Base-by-base conservation (phyloP, 352 stramenopile genomes). In the Globisporangium paroecandrum region DNA sequence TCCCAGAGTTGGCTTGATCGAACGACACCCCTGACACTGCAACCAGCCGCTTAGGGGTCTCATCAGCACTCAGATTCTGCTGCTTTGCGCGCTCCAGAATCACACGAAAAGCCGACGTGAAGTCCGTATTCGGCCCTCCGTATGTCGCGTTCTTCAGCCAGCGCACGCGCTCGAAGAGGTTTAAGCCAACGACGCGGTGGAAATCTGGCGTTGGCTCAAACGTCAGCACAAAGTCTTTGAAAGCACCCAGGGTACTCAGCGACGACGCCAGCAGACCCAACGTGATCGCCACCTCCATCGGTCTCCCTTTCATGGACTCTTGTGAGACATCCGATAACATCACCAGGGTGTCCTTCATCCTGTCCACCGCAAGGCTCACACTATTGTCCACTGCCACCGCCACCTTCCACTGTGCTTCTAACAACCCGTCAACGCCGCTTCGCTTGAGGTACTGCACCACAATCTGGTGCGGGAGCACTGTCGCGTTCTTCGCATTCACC, bases 351-450 rank as follows among this genome's bases (percentile, higher is more conserved):
- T 36, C 22, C 22, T 58, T 24, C 51, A 58, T n/a, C 3, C n/a
- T 56, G 51, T 58, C 51, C 51, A 36, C 10, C 24, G 25, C 10
- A 2, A 20, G 34, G 34, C 34, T 38, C 34, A 7, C 34, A 38
- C 7, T 12, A 58, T 6, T 36, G 10, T 58, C 10, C 12, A 58
- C 3, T n/a, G 0, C 69, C 7, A 79, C 34, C 55, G 78, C 13
- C 20, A 74, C 76, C 13, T 72, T 70, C 78, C 78, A 86, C 69
- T 86, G 76, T 0, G 70, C 78, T 60, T 86, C 78, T 9, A 83
- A 51, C 9, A 83, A 61, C 38, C 71, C 67, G 55, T 86, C 76
- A 1, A 61, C 55, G 0, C 62, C 57, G 0, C 3, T 60, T 27
- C 36, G 60, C 5, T 9, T 29, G 25, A 82, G 61, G 65, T 81